Evolutionary conservation across 768 basidiomycete genomes (phyloP), one percentile per base, ranked within the genome.

Genomic region (Galerina sulciceps): DNA sequence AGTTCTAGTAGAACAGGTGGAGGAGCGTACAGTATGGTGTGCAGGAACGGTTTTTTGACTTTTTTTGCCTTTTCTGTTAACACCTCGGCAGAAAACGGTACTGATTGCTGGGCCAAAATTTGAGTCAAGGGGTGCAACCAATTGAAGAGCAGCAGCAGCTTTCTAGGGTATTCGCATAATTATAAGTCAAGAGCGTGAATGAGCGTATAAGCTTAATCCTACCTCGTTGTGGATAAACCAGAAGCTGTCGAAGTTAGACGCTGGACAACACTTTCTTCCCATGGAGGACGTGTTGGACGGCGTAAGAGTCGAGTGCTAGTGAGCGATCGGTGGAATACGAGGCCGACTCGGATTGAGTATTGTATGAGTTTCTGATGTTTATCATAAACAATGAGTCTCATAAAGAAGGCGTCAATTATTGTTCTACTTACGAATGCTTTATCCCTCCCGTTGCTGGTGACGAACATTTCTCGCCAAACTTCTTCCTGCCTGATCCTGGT

Each of bases 1-100:
- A 94, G 78, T 66, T 93, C 92, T 5, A 94, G 79, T 10, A 94
- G 77, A 37, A 93, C 86, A 3, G 93, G 93, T 10, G 93, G 93
- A 14, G 91, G 88, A 23, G 92, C 88, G 62, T 93, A 85, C 18
- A 94, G 78, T 52, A 93, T 71, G 4, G 90, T 83, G 62, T 90
- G 88, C 55, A 94, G 74, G 66, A 94, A 85, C 0, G 89, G 87
- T 63, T 83, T 82, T 55, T 77, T 67, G n/a, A 62, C 67, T 69
- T 73, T 73, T 63, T 74, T 76, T 22, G 67, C 71, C 59, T 66
- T 71, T 58, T 77, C 71, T 10, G 69, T 62, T 8, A 75, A 73
- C 35, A 73, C 72, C 58, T 80, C 77, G 13, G 83, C 71, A 10
- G 87, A 80, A 69, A 83, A 89, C 0, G 90, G 85, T 2, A 85